A percentile compares a stretch with the other conserved stretches of the same genome.
phyloP scores from a whole-genome alignment of 192 early-diverging fungal genomes.

The Podila minutissima region DNA sequence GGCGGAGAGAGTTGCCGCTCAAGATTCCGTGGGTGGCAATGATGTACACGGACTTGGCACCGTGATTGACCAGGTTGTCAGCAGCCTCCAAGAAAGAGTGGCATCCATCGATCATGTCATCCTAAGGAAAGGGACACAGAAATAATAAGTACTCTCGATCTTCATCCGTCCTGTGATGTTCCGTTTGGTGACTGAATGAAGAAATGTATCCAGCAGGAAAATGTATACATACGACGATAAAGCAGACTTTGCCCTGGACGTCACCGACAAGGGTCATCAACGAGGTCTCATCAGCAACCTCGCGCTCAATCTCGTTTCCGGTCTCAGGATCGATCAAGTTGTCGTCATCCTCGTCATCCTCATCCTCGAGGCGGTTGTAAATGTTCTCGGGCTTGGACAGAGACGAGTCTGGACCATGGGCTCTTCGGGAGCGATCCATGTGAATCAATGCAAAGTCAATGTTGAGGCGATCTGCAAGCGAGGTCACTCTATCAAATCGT shows the following conservation, averaged over 20 bases:
- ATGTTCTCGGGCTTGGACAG: slow-evolving; percentile 38
- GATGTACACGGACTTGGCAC: slow-evolving; percentile 84
- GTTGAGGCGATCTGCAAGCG: slow-evolving; percentile 92
- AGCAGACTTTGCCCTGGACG: slow-evolving; percentile 83
- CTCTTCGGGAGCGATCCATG: slow-evolving; percentile 73
- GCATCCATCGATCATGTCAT: slow-evolving; percentile 95
- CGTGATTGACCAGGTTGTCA: slow-evolving; percentile 85
- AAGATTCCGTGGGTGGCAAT: slow-evolving; percentile 96
- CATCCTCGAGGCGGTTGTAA: slow-evolving; percentile 43
- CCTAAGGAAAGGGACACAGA: slow-evolving; percentile 49
- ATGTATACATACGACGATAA: slow-evolving; percentile 75
- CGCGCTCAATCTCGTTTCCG: slow-evolving; percentile 57
- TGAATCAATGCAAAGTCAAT: slow-evolving; percentile 98
- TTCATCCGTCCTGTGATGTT: not conserved
- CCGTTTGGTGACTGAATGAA: not conserved
- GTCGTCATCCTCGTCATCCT: slow-evolving; percentile 61
- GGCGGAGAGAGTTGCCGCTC: slow-evolving; percentile 84
- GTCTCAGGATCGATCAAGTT: slow-evolving; percentile 48
- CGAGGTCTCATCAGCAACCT: slow-evolving; percentile 54
- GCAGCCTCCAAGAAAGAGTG: slow-evolving; percentile 94
- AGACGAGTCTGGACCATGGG: slow-evolving; percentile 22
- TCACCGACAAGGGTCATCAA: slow-evolving; percentile 93
- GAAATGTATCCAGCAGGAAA: not conserved
- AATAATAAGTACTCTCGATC: not conserved
- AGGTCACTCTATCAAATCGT: slow-evolving; percentile 77